Percentiles rank a stretch among this genome's conserved stretches.
These are phyloP conservation scores for Diphasiastrum complanatum DNA, from an alignment of 83 land plant genomes.

Conservation along the genomic window DNA sequence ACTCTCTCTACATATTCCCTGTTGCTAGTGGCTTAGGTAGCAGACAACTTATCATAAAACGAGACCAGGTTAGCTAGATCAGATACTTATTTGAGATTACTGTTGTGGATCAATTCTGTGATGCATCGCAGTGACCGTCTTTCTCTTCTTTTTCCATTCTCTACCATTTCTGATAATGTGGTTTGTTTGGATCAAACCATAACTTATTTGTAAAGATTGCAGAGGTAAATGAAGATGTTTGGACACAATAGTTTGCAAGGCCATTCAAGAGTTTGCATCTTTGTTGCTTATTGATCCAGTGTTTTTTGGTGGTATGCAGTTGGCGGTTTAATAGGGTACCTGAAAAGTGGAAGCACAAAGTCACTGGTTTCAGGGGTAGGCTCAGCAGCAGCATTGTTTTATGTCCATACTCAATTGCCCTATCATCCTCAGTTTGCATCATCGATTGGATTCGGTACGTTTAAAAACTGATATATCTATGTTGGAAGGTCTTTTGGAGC, in stretches of 20 bases:
- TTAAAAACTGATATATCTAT: background rate
- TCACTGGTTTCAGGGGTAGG: constrained; percentile 13
- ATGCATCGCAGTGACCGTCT: too few relatives aligned
- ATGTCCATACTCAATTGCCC: constrained; percentile 19
- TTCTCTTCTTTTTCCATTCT: too few relatives aligned
- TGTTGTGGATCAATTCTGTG: too few relatives aligned
- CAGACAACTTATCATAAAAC: too few relatives aligned
- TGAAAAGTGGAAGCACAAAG: constrained; percentile 14
- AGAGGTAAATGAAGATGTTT: background rate
- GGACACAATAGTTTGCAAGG: background rate
- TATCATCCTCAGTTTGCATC: constrained; percentile 18
- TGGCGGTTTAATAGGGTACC: constrained; percentile 21
- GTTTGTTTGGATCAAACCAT: too few relatives aligned
- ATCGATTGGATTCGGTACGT: constrained; percentile 18
- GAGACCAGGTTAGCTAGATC: too few relatives aligned
- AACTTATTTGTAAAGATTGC: too few relatives aligned
- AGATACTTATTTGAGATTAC: too few relatives aligned
- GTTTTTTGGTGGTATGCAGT: background rate
- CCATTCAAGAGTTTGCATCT: background rate
- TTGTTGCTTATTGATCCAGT: background rate
- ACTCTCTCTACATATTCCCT: too few relatives aligned
- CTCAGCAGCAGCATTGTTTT: background rate
- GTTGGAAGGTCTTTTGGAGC: background rate
- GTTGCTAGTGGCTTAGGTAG: too few relatives aligned
- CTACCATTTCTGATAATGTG: too few relatives aligned